These are phyloP conservation scores for Leptomonas pyrrhocoris DNA, from an alignment of 208 protist genomes.

Conservation along the genomic window DNA sequence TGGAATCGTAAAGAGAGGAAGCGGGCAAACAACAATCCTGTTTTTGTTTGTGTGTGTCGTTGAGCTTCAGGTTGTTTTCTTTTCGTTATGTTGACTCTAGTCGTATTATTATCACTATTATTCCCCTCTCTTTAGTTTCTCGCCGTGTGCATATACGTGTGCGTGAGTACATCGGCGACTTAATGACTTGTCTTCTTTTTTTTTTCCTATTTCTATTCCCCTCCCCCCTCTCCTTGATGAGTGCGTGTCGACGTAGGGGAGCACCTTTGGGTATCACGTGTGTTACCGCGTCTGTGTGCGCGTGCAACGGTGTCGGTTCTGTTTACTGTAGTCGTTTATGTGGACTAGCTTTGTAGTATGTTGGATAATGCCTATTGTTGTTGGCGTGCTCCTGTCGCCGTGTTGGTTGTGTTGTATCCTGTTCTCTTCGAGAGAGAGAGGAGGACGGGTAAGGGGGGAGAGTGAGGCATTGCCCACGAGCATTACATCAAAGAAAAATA, in stretches of 20 bases:
- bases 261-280: not conserved
- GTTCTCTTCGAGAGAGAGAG: too few species aligned
- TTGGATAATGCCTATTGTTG: not conserved
- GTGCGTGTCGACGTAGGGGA: not conserved
- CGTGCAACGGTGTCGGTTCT: not conserved
- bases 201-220: constrained; percentile 5
- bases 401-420: too few species aligned
- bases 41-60: too few species aligned
- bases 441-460: too few species aligned
- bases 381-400: not conserved
- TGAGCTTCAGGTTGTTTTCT: too few species aligned
- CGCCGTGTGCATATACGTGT: not conserved
- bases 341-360: not conserved
- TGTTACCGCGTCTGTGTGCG: not conserved
- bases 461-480: too few species aligned
- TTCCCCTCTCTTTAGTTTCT: constrained; percentile 3
- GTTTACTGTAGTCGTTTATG: not conserved
- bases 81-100: too few species aligned
- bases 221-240: too few species aligned
- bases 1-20: too few species aligned
- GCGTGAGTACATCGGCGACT: too few species aligned
- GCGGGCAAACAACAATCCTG: too few species aligned
- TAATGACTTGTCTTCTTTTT: constrained; percentile 12
- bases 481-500: too few species aligned
- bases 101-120: constrained; percentile 22